Percentiles rank a stretch among this genome's conserved stretches.
phyloP scores from a whole-genome alignment of 352 stramenopile species.

The Thalassiosira gravida region DNA sequence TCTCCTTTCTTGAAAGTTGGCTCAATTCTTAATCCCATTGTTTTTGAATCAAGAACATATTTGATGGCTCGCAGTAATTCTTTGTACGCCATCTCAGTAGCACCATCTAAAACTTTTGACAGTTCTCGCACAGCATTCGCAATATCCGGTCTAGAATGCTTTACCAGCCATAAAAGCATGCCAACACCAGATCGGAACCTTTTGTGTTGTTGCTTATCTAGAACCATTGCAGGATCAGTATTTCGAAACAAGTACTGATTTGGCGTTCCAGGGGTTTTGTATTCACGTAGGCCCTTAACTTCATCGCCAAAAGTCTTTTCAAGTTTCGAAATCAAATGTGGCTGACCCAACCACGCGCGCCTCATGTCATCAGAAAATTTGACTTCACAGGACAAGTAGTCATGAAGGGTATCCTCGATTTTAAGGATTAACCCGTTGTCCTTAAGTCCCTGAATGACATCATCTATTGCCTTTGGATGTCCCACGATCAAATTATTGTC shows the following conservation, averaged over 20 bases:
- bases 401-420: slow-evolving; percentile 12
- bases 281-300: neutral
- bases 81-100: slow-evolving; percentile 36
- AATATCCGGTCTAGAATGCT: slow-evolving; percentile 48
- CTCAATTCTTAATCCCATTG: slow-evolving; percentile 25
- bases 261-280: neutral
- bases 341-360: neutral
- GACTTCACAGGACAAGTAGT: slow-evolving; percentile 25
- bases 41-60: slow-evolving; percentile 43
- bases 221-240: no score
- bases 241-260: no score
- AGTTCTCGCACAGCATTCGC: slow-evolving; percentile 38
- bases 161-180: slow-evolving; percentile 42
- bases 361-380: neutral
- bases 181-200: slow-evolving; percentile 27
- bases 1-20: no score
- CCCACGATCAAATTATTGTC: slow-evolving; percentile 28
- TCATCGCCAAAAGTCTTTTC: neutral
- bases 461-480: slow-evolving; percentile 4
- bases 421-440: slow-evolving; percentile 8
- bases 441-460: slow-evolving; percentile 24
- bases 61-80: slow-evolving; percentile 45
- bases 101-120: slow-evolving; percentile 45
- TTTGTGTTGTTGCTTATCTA: no score
- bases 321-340: slow-evolving; percentile 5